Evolutionary conservation across 2,329 filamentous ascomycete genomes (phyloP).

Genomic region (Arachnomyces sp.): DNA sequence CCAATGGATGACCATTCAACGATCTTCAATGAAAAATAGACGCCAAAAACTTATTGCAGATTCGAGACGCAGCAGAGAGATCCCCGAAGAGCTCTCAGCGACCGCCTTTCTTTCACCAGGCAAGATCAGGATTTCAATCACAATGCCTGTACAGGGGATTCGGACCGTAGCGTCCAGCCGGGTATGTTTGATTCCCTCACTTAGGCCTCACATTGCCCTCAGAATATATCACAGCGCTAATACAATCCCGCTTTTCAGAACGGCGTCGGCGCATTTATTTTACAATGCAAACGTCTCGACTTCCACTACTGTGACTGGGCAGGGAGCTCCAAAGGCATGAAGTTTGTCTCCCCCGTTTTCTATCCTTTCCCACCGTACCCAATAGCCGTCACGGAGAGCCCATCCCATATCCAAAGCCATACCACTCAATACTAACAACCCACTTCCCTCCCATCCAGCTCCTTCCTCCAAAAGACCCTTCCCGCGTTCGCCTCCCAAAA

Average conservation of each 20-base stretch:
- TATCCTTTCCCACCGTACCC: slow-evolving; percentile 2
- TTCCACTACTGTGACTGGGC: slow-evolving; percentile 97
- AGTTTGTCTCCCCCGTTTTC: slow-evolving; percentile 49
- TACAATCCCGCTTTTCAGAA: slow-evolving; percentile 53
- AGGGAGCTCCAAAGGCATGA: slow-evolving; percentile 90
- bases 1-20: too few species aligned
- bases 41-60: too few species aligned
- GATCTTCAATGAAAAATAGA: too few species aligned
- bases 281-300: slow-evolving; percentile 92
- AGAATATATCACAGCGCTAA: slow-evolving; percentile 5
- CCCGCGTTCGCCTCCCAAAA: slow-evolving; percentile 70
- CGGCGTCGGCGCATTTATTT: slow-evolving; percentile 91
- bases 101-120: too few species aligned
- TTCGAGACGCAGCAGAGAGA: too few species aligned
- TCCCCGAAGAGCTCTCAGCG: too few species aligned
- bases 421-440: slow-evolving; percentile 2
- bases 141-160: slow-evolving; percentile 42
- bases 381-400: slow-evolving; percentile 3
- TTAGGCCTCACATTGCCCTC: neutral
- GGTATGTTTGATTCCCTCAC: slow-evolving; percentile 33
- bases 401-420: slow-evolving; percentile 1
- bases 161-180: slow-evolving; percentile 49
- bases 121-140: too few species aligned
- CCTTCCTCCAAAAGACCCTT: slow-evolving; percentile 73
- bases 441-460: slow-evolving; percentile 39